A percentile compares a stretch with the other conserved stretches of the same genome.
Evolutionary conservation across 768 basidiomycete species (phyloP).

Genomic region (Lactarius psammicola): DNA sequence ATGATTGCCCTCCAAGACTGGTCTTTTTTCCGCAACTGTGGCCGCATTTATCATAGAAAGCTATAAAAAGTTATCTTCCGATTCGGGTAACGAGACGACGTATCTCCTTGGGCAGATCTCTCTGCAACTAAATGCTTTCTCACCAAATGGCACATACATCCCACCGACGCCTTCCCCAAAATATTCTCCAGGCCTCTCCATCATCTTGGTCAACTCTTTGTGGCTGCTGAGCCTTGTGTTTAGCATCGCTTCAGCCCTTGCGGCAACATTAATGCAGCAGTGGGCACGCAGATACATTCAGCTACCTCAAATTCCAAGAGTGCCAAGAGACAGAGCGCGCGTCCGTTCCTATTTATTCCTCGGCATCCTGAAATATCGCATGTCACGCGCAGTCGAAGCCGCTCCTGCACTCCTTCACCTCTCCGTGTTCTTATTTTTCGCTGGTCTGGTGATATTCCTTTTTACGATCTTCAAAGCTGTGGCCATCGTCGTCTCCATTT

Average conservation of each 20-base stretch:
- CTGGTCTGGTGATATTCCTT: slow-evolving; percentile 47
- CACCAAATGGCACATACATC: neutral
- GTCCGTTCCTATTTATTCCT: slow-evolving; percentile 40
- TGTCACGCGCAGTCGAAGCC: slow-evolving; percentile 41
- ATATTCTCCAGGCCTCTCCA: neutral
- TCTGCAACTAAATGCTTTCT: slow-evolving; percentile 16
- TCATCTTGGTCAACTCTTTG: slow-evolving; percentile 21
- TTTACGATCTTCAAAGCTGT: slow-evolving; percentile 31
- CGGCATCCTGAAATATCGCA: slow-evolving; percentile 41
- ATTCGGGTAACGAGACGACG: slow-evolving; percentile 7
- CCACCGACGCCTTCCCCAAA: neutral
- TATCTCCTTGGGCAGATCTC: slow-evolving; percentile 19
- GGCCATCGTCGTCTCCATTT: slow-evolving; percentile 13
- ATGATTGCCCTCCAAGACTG: slow-evolving; percentile 19
- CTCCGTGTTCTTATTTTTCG: slow-evolving; percentile 49
- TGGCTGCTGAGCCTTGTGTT: slow-evolving; percentile 26
- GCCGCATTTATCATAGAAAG: slow-evolving; percentile 29
- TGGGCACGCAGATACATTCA: slow-evolving; percentile 26
- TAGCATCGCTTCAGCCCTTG: slow-evolving; percentile 22
- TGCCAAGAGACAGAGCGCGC: slow-evolving; percentile 39
- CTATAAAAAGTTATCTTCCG: slow-evolving; percentile 24
- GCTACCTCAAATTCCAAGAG: slow-evolving; percentile 32
- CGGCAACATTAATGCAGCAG: slow-evolving; percentile 21
- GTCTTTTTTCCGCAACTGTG: slow-evolving; percentile 29
- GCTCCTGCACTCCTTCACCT: slow-evolving; percentile 49